Percentiles rank a stretch among this genome's conserved stretches.
Conservation (phyloP, 441 rosid genomes). For the Aleurites moluccanus region DNA sequence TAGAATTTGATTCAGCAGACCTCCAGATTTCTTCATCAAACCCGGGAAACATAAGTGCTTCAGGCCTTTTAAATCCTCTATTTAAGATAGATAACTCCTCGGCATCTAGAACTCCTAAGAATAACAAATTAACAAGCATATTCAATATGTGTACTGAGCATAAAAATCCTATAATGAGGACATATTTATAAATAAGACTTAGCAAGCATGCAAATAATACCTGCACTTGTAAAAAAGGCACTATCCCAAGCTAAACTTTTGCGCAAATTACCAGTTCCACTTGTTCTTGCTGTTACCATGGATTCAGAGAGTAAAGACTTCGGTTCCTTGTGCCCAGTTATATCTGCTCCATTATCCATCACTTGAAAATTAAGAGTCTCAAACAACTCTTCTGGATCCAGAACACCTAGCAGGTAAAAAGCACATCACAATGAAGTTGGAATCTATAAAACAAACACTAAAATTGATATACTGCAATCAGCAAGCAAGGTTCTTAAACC, state of each 20-base stretch:
- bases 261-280: slow-evolving; percentile 32
- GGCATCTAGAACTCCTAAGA: slow-evolving; percentile 64
- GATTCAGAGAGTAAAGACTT: slow-evolving; percentile 26
- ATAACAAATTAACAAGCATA: background rate
- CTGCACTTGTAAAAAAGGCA: slow-evolving; percentile 59
- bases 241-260: slow-evolving; percentile 77
- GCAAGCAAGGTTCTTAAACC: background rate
- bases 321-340: slow-evolving; percentile 9
- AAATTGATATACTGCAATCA: background rate
- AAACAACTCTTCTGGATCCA: slow-evolving; percentile 66
- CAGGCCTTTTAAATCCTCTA: slow-evolving; percentile 44
- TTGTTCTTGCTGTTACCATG: slow-evolving; percentile 17
- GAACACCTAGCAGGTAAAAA: slow-evolving; percentile 41
- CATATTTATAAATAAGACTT: background rate
- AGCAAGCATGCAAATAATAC: slow-evolving; percentile 25
- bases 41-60: slow-evolving; percentile 24
- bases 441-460: background rate
- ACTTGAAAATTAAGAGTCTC: slow-evolving; percentile 40
- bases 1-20: slow-evolving; percentile 39
- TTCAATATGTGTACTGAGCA: background rate
- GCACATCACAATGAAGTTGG: background rate
- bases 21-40: slow-evolving; percentile 32
- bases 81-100: slow-evolving; percentile 61
- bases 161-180: background rate
- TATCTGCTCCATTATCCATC: slow-evolving; percentile 29